These are phyloP conservation scores for Verticillium alfalfae DNA, from an alignment of 2,329 filamentous ascomycete species.

Conservation along the genomic window DNA sequence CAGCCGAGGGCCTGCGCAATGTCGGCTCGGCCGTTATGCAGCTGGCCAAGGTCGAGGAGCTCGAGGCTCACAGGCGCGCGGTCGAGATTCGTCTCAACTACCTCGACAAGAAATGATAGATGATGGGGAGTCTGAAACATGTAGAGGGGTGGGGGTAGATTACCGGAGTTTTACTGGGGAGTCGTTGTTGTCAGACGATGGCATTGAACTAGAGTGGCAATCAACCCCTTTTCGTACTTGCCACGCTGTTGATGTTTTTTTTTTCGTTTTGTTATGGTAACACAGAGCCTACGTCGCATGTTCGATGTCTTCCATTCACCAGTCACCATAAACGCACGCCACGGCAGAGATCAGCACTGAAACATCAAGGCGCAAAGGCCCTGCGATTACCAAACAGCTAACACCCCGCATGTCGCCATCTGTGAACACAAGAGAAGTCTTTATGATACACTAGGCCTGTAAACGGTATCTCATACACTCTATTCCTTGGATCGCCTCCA, in stretches of 20 bases:
- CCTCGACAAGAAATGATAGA: conserved; percentile 23
- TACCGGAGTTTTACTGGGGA: neutral
- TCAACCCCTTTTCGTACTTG: neutral
- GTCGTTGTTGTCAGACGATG: neutral
- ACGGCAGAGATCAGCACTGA: no score
- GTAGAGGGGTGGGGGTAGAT: neutral
- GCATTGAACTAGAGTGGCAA: neutral
- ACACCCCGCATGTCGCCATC: neutral
- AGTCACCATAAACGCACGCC: neutral
- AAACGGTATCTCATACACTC: conserved; percentile 52
- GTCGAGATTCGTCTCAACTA: conserved; percentile 73
- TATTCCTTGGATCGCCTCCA: conserved; percentile 31
- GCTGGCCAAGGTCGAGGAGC: conserved; percentile 85
- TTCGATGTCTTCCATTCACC: no score
- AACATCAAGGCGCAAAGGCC: neutral
- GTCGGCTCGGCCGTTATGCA: conserved; percentile 91
- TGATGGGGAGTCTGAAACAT: neutral
- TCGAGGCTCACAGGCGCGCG: conserved; percentile 88
- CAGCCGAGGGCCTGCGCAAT: conserved; percentile 75
- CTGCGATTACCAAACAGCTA: neutral
- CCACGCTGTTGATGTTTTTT: neutral
- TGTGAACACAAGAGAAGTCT: conserved; percentile 26
- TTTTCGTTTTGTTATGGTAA: no score
- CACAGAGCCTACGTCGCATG: neutral
- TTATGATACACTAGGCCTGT: conserved; percentile 51